Conservation (phyloP, 768 basidiomycete genomes). For the Kwoniella newhampshirensis region DNA sequence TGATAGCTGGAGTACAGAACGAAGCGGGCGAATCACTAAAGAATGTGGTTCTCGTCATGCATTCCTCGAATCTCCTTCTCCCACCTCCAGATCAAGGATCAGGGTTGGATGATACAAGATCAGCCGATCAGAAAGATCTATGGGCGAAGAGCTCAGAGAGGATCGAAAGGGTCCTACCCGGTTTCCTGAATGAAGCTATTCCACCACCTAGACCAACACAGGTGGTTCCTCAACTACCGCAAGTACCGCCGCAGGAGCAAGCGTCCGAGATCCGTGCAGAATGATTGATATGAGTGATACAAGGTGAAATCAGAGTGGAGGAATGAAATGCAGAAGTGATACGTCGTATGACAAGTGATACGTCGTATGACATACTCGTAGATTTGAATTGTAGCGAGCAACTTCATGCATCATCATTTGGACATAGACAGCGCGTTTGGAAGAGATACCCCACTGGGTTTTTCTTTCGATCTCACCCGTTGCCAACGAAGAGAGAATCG, state of each 20-base stretch:
- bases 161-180: conserved; percentile 87
- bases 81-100: conserved; percentile 56
- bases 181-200: conserved; percentile 63
- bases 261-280: background rate
- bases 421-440: no score
- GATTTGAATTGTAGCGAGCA: no score
- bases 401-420: no score
- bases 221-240: background rate
- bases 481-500: no score
- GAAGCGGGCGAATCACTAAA: conserved; percentile 96
- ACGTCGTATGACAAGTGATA: no score
- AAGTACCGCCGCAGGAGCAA: background rate
- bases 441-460: no score
- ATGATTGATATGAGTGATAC: no score
- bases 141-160: conserved; percentile 85
- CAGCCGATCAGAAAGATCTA: conserved; percentile 54
- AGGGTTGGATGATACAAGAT: conserved; percentile 18
- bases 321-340: no score
- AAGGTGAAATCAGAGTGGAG: no score
- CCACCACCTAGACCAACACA: conserved; percentile 2
- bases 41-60: conserved; percentile 94
- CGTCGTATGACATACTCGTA: no score
- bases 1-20: conserved; percentile 59
- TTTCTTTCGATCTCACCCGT: no score
- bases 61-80: conserved; percentile 77